Evolutionary conservation across 2,329 filamentous ascomycete genomes (phyloP), one percentile per base, ranked within the genome.

Genomic region (Arachnopeziza araneosa): DNA sequence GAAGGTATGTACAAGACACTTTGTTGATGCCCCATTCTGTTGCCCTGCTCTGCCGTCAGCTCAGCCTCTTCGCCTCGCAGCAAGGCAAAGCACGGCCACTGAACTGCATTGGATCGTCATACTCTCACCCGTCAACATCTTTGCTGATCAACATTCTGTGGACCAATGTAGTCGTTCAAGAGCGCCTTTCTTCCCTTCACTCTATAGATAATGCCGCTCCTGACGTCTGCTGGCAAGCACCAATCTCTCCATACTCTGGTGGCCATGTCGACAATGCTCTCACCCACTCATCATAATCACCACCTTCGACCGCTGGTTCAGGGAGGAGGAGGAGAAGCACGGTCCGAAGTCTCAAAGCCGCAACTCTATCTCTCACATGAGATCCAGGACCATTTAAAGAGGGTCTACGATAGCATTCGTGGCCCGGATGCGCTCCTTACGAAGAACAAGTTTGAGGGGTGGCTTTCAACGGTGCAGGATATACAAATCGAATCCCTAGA

Each of bases 381-480:
- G 24, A 79, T 85, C 60, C 77, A 79, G 63, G 76, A 74, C 30
- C 76, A 80, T 56, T 70, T 86, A 23, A 72, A 76, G 57, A 73
- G 72, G 50, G 69, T 84, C 30, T 86, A 80, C 68, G 71, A 79
- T 36, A 69, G 74, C 0, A 63, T 83, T 36, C 75, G 79, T 19
- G 71, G 74, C 1, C 32, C 57, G 0, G 70, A 73, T 26, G 65
- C 61, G 48, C 67, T 62, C 1, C 65, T 81, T 10, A 69, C 75
- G 3, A 70, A 72, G 17, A 73, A 75, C 8, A 73, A 73, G 32
- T 78, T 86, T 57, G 67, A 71, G 30, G 66, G 67, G 4, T 87
- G 86, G 69, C 70, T 87, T n/a, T 71, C 74, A 44, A 68, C 72
- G 1, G 75, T 75, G 1, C 84, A 87, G 66, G 77, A 63, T 4